phyloP scores from a whole-genome alignment of 805 yeast genomes.

The Blastobotrys chiropterorum region DNA sequence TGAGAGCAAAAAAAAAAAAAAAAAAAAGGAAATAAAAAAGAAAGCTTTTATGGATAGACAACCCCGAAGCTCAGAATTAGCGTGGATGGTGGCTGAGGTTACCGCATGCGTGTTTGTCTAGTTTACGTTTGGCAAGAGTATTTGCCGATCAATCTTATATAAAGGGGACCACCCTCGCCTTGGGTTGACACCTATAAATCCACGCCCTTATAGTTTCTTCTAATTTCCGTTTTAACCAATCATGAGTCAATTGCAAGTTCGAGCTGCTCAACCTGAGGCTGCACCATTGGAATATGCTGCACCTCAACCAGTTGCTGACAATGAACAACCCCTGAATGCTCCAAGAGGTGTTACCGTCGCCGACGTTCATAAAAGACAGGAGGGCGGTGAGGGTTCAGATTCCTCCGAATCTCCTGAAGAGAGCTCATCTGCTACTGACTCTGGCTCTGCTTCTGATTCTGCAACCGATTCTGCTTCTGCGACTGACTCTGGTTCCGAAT shows the following conservation, averaged over 20 bases:
- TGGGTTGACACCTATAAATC: background rate
- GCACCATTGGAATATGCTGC: background rate
- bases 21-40: too few relatives aligned
- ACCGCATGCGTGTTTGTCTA: background rate
- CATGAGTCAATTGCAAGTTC: background rate
- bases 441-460: slow-evolving; percentile 11
- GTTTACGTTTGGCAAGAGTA: background rate
- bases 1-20: too few relatives aligned
- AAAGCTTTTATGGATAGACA: too few relatives aligned
- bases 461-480: slow-evolving; percentile 11
- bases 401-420: background rate
- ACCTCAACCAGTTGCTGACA: background rate
- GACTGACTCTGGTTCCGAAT: slow-evolving; percentile 10
- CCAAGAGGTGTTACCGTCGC: background rate
- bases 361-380: background rate
- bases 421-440: background rate
- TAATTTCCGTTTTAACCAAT: background rate
- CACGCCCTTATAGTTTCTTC: background rate
- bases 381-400: background rate
- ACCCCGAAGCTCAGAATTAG: too few relatives aligned
- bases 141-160: background rate
- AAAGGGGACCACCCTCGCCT: background rate
- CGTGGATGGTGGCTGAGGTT: background rate
- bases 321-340: background rate
- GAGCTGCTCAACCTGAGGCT: background rate